Conservation (phyloP, 2,329 filamentous ascomycete species). For the Neonectria sp. region DNA sequence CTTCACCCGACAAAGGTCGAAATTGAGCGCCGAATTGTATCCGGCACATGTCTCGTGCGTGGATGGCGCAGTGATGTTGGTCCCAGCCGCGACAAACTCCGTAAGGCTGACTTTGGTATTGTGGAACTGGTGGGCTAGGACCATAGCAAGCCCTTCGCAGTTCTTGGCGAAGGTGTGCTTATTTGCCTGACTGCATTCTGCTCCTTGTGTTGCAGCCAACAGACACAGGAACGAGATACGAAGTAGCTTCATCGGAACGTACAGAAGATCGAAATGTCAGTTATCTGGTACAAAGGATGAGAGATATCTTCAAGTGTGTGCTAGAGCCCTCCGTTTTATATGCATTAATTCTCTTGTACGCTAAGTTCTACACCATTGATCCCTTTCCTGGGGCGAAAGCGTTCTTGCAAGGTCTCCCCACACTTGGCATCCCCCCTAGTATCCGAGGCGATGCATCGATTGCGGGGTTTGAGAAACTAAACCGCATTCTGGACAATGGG, state of each 20-base stretch:
- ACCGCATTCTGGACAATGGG: not conserved
- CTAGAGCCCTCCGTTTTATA: not conserved
- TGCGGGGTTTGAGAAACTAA: not conserved
- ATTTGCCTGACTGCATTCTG: constrained; percentile 3
- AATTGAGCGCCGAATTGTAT: constrained; percentile 37
- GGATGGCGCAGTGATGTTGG: constrained; percentile 48
- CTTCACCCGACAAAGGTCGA: constrained; percentile 39
- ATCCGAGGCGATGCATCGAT: not conserved
- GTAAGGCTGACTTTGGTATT: constrained; percentile 24
- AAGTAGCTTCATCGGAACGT: constrained; percentile 22
- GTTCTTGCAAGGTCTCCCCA: not conserved
- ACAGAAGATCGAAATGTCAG: not conserved
- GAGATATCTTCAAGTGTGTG: too few species aligned
- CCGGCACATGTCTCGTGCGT: constrained; percentile 56
- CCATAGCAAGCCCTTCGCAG: constrained; percentile 10
- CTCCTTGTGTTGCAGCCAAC: constrained; percentile 1
- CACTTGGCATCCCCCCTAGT: not conserved
- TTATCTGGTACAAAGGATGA: not conserved
- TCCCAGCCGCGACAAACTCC: constrained; percentile 19
- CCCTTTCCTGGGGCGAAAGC: not conserved
- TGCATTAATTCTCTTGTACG: not conserved
- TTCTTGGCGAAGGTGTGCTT: constrained; percentile 16
- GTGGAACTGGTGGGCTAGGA: constrained; percentile 6
- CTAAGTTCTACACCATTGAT: not conserved
- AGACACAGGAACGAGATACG: constrained; percentile 1